A percentile compares a stretch with the other conserved stretches of the same genome.
Evolutionary conservation across 2,329 filamentous ascomycete species (phyloP).

Genomic region (Cordyceps farinosa): DNA sequence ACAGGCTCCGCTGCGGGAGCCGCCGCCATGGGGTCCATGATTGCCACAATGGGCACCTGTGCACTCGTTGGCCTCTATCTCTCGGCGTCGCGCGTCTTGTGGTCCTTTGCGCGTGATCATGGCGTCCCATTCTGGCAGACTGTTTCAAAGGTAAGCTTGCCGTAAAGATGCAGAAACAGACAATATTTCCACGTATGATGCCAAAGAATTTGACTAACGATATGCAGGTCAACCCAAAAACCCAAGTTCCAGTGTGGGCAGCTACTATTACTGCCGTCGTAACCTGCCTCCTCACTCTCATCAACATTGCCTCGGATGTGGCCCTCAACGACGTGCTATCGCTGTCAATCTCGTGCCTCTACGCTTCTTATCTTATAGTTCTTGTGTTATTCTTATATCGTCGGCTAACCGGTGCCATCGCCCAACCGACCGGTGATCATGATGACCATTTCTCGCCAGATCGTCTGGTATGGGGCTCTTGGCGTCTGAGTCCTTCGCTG

Average conservation of each 20-base stretch:
- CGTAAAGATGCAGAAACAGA: background rate
- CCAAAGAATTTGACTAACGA: constrained; percentile 20
- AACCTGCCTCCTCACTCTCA: constrained; percentile 29
- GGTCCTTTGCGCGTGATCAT: constrained; percentile 45
- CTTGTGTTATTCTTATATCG: constrained; percentile 29
- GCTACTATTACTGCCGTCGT: constrained; percentile 27
- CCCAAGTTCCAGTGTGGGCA: constrained; percentile 29
- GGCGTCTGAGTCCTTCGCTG: constrained; percentile 46
- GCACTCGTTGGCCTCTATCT: constrained; percentile 52
- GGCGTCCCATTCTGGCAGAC: constrained; percentile 30
- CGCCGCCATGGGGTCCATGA: constrained; percentile 46
- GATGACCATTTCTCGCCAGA: constrained; percentile 24
- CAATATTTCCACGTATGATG: background rate
- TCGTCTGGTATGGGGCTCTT: constrained; percentile 49
- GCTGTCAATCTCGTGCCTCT: constrained; percentile 31
- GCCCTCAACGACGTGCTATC: constrained; percentile 28
- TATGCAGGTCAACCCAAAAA: constrained; percentile 23
- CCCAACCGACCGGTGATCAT: constrained; percentile 27
- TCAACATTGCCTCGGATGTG: constrained; percentile 32
- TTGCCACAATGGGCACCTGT: constrained; percentile 47
- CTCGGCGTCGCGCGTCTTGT: constrained; percentile 55
- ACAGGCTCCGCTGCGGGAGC: constrained; percentile 46
- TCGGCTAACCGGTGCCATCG: constrained; percentile 29
- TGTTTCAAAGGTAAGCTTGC: background rate
- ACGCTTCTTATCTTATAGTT: constrained; percentile 31